Percentiles rank a stretch among this genome's conserved stretches.
phyloP scores from a whole-genome alignment of 129 eudicot genomes.

The Kitagawia praeruptora region DNA sequence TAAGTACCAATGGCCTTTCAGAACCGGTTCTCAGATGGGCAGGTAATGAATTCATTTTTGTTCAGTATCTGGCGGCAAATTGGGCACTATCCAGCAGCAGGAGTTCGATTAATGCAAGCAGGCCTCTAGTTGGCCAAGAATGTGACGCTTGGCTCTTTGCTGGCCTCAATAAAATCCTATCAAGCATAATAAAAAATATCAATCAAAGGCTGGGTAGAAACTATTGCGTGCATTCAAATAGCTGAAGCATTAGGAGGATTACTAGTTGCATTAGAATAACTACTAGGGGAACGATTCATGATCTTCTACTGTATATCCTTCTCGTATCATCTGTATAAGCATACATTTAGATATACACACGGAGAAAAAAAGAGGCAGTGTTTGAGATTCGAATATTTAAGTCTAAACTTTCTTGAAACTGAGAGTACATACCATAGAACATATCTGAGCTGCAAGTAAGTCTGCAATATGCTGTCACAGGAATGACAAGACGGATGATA shows the following conservation, averaged over 20 bases:
- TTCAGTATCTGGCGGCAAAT: no score
- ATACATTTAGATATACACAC: constrained; percentile 3
- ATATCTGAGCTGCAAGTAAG: constrained; percentile 73
- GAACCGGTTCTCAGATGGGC: no score
- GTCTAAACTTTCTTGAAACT: not conserved
- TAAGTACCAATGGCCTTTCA: no score
- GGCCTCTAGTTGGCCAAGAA: no score
- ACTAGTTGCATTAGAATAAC: constrained; percentile 42
- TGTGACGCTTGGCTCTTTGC: no score
- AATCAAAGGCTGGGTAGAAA: constrained; percentile 38
- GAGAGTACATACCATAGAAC: constrained; percentile 48
- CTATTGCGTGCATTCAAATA: constrained; percentile 46
- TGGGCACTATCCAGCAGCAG: no score
- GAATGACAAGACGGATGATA: constrained; percentile 12
- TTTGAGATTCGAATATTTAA: not conserved
- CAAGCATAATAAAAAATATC: no score
- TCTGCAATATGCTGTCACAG: constrained; percentile 76
- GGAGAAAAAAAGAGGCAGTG: not conserved
- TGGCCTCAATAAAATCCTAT: no score
- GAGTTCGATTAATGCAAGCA: no score
- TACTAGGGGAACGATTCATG: constrained; percentile 31
- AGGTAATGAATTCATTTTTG: no score
- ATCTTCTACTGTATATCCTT: constrained; percentile 74
- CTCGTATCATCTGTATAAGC: constrained; percentile 57
- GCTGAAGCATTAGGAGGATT: constrained; percentile 23